Conservation (phyloP, 257 asterid genomes). For the Solanum paucissectum region DNA sequence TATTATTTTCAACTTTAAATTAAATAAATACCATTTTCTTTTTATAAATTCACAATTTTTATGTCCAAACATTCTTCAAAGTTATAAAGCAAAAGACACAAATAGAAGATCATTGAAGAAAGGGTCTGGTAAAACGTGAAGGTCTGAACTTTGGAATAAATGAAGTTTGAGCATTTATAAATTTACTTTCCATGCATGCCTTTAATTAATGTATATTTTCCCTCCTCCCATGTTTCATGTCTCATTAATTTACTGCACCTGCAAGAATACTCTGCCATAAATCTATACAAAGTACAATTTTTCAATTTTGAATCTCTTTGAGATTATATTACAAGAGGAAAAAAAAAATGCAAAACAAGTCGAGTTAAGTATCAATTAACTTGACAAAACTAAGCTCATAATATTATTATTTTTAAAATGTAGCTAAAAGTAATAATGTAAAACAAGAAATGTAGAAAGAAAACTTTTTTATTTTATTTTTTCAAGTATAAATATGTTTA, state of each 20-base stretch:
- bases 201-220: not conserved
- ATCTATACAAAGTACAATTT: not conserved
- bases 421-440: not conserved
- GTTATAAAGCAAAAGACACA: not conserved
- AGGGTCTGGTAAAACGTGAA: conserved; percentile 19
- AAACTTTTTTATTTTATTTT: too few species aligned
- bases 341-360: not conserved
- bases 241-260: not conserved
- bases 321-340: not conserved
- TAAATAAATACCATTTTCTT: too few species aligned
- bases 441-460: not conserved
- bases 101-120: conserved; percentile 3
- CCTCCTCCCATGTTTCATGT: not conserved
- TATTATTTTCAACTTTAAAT: too few species aligned
- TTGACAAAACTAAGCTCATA: not conserved
- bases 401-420: too few species aligned
- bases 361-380: not conserved
- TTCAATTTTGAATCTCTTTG: not conserved
- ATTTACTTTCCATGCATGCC: not conserved
- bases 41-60: too few species aligned
- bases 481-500: not conserved
- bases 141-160: conserved; percentile 7
- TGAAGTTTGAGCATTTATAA: conserved; percentile 2
- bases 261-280: not conserved
- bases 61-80: too few species aligned